phyloP scores from a whole-genome alignment of 208 protist genomes.

The Leishmania tarentolae region DNA sequence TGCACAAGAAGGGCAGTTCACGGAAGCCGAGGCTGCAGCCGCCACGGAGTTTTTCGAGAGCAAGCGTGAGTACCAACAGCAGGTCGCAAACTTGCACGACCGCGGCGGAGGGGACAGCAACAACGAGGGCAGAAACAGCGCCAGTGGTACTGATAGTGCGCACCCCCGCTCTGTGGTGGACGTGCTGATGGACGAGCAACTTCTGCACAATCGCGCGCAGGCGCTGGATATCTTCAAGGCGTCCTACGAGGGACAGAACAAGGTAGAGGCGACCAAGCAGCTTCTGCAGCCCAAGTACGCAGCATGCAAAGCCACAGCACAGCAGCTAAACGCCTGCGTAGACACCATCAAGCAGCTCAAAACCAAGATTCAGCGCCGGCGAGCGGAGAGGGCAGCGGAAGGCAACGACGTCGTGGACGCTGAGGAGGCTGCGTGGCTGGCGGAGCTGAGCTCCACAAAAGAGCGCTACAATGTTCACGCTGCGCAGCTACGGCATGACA shows the following conservation, averaged over 20 bases:
- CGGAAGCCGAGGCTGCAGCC: conserved; percentile 42
- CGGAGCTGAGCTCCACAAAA: conserved; percentile 36
- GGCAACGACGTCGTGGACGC: conserved; percentile 60
- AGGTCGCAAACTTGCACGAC: conserved; percentile 31
- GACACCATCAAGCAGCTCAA: conserved; percentile 82
- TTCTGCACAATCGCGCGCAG: conserved; percentile 76
- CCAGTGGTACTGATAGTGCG: conserved; percentile 37
- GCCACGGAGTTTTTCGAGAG: conserved; percentile 53
- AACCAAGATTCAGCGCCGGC: conserved; percentile 65
- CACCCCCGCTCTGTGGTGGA: conserved; percentile 23
- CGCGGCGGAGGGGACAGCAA: background rate
- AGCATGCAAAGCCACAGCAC: conserved; percentile 65
- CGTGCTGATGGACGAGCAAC: conserved; percentile 67
- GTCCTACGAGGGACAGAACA: conserved; percentile 75
- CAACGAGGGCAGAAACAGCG: background rate
- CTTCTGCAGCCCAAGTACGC: conserved; percentile 72
- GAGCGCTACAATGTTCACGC: conserved; percentile 61
- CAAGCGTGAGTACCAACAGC: conserved; percentile 50
- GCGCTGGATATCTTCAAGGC: conserved; percentile 89
- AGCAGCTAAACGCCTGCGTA: conserved; percentile 63
- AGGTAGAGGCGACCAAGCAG: conserved; percentile 75
- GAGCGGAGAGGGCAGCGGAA: conserved; percentile 80
- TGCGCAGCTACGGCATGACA: conserved; percentile 52
- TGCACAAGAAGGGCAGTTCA: conserved; percentile 38
- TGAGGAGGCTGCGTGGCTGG: conserved; percentile 44